These are phyloP conservation scores for Pestalotiopsis sp. DNA, from an alignment of 2,329 filamentous ascomycete genomes.

Conservation along the genomic window DNA sequence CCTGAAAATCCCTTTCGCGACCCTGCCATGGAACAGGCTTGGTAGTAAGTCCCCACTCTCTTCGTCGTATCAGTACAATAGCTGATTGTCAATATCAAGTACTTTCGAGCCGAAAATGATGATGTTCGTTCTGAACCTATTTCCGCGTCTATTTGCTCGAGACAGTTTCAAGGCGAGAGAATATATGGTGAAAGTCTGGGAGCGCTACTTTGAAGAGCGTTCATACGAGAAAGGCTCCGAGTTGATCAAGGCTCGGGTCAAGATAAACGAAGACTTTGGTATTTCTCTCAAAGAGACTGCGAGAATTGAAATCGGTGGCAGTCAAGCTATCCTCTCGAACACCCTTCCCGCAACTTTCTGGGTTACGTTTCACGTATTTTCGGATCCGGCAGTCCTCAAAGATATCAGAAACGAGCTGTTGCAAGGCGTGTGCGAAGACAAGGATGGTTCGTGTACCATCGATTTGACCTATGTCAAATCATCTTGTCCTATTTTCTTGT, in stretches of 20 bases:
- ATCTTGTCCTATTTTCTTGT: conserved; percentile 37
- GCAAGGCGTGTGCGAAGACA: background rate
- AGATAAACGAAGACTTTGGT: conserved; percentile 16
- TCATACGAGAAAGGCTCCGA: conserved; percentile 15
- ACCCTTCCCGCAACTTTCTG: conserved; percentile 19
- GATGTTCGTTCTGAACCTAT: background rate
- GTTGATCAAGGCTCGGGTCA: conserved; percentile 11
- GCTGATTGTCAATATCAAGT: background rate
- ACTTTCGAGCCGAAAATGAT: conserved; percentile 1
- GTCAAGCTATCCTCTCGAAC: conserved; percentile 17
- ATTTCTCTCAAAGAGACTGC: conserved; percentile 16
- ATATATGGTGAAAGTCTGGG: conserved; percentile 5
- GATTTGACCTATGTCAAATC: conserved; percentile 32
- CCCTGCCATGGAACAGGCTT: conserved; percentile 20
- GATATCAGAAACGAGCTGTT: background rate
- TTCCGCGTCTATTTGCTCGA: background rate
- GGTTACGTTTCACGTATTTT: conserved; percentile 22
- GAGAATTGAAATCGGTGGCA: conserved; percentile 17
- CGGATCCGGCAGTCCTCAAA: conserved; percentile 25
- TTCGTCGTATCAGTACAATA: no score
- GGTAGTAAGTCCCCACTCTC: conserved; percentile 13
- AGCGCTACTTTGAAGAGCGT: conserved; percentile 18
- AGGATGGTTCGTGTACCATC: conserved; percentile 29
- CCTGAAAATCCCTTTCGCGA: conserved; percentile 24
- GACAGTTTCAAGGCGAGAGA: background rate